Percentiles rank a stretch among this genome's conserved stretches.
These are phyloP conservation scores for Penicillium cataractarum DNA, from an alignment of 495 filamentous ascomycete species.

Conservation along the genomic window DNA sequence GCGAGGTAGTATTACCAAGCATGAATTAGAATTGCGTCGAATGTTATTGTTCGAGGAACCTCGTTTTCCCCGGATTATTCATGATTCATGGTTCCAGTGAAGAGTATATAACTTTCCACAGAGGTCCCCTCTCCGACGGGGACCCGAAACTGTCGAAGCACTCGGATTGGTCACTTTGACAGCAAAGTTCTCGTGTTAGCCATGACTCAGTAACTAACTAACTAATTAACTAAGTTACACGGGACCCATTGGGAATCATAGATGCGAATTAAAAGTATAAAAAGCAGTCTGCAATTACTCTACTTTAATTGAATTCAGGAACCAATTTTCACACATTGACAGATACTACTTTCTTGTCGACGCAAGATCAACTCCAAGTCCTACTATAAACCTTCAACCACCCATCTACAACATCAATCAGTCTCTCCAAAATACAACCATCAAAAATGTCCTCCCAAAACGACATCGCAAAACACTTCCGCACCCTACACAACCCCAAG, in stretches of 20 bases:
- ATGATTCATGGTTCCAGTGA: background rate
- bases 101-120: background rate
- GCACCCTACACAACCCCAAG: constrained; percentile 49
- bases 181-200: background rate
- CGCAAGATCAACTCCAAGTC: too few relatives aligned
- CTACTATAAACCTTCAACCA: background rate
- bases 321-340: too few relatives aligned
- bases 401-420: background rate
- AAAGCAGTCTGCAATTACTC: background rate
- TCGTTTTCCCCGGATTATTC: background rate
- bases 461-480: constrained; percentile 22
- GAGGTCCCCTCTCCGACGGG: background rate
- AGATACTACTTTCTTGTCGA: too few relatives aligned
- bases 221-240: background rate
- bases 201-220: background rate
- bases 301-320: background rate
- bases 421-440: too few relatives aligned
- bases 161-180: constrained; percentile 11
- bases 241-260: background rate
- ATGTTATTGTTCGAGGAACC: background rate
- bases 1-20: background rate
- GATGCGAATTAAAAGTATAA: background rate
- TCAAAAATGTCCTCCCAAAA: background rate
- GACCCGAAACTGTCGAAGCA: background rate
- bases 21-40: too few relatives aligned